Conservation (phyloP, 345 rosid genomes). For the Boechera divaricarpa region DNA sequence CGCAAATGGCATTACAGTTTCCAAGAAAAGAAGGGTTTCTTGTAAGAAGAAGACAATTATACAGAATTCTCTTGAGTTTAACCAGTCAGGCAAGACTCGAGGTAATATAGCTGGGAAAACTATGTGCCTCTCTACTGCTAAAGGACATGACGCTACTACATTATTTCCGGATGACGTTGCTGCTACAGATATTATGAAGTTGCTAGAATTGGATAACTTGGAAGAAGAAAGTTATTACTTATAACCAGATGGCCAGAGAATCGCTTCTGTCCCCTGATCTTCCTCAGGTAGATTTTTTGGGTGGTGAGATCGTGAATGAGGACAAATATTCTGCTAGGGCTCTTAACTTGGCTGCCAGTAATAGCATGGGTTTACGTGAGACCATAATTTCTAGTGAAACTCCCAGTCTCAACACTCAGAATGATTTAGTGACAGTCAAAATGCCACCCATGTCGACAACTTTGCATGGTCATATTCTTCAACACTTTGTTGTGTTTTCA, state of each 20-base stretch:
- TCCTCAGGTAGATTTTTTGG: conserved; percentile 59
- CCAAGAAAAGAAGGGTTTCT: conserved; percentile 55
- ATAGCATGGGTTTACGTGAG: conserved; percentile 27
- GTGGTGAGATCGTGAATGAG: conserved; percentile 40
- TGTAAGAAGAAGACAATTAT: conserved; percentile 43
- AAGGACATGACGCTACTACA: conserved; percentile 37
- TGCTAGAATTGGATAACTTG: conserved; percentile 75
- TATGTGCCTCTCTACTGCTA: conserved; percentile 39
- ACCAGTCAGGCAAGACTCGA: conserved; percentile 36
- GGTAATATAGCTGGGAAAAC: conserved; percentile 36
- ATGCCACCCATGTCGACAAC: conserved; percentile 28
- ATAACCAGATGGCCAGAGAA: conserved; percentile 65
- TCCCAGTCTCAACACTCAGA: conserved; percentile 35
- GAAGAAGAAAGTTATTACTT: conserved; percentile 66
- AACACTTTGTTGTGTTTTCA: conserved; percentile 54
- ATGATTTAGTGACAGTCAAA: conserved; percentile 41
- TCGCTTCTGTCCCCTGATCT: conserved; percentile 78
- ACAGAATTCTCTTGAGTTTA: conserved; percentile 31
- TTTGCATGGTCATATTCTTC: conserved; percentile 39
- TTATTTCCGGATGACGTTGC: conserved; percentile 47
- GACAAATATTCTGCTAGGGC: conserved; percentile 44
- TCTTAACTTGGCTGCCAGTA: conserved; percentile 45
- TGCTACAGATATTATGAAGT: conserved; percentile 65
- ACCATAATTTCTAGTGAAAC: conserved; percentile 30
- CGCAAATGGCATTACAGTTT: conserved; percentile 42